These are phyloP conservation scores for Pleurotus eryngii DNA, from an alignment of 768 basidiomycete species.

Conservation along the genomic window DNA sequence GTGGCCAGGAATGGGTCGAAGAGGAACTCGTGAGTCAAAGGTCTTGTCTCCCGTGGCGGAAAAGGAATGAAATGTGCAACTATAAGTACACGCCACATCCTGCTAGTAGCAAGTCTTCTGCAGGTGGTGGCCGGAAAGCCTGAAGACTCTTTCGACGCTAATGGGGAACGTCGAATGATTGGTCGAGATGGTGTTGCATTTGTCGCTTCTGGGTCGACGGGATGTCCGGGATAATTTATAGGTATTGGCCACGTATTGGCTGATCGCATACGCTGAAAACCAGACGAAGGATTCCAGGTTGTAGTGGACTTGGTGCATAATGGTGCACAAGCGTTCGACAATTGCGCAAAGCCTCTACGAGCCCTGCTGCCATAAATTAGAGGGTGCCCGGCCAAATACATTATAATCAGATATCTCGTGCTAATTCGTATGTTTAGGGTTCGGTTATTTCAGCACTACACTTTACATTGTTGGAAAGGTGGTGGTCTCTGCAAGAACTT, in stretches of 20 bases:
- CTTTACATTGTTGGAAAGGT: not conserved
- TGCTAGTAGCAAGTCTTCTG: too few relatives aligned
- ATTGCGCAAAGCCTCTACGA: constrained; percentile 3
- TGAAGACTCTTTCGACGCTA: too few relatives aligned
- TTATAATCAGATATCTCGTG: constrained; percentile 3
- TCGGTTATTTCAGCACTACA: not conserved
- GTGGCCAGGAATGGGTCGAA: too few relatives aligned
- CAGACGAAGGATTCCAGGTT: constrained; percentile 10
- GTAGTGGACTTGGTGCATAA: constrained; percentile 2
- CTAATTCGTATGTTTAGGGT: constrained; percentile 4
- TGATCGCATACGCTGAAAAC: constrained; percentile 1
- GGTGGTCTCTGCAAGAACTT: constrained; percentile 4
- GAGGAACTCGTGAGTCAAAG: too few relatives aligned
- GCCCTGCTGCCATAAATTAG: constrained; percentile 18
- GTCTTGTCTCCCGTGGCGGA: too few relatives aligned
- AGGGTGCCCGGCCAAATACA: not conserved
- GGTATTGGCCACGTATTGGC: not conserved
- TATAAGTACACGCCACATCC: too few relatives aligned
- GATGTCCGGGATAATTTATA: too few relatives aligned
- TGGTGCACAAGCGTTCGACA: not conserved
- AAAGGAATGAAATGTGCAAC: too few relatives aligned
- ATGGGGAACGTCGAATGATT: too few relatives aligned
- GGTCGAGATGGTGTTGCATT: too few relatives aligned
- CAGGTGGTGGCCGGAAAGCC: too few relatives aligned
- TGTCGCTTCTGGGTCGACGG: too few relatives aligned